These are phyloP conservation scores for Spinellus fusiger DNA, from an alignment of 192 early-diverging fungal species.

Conservation along the genomic window DNA sequence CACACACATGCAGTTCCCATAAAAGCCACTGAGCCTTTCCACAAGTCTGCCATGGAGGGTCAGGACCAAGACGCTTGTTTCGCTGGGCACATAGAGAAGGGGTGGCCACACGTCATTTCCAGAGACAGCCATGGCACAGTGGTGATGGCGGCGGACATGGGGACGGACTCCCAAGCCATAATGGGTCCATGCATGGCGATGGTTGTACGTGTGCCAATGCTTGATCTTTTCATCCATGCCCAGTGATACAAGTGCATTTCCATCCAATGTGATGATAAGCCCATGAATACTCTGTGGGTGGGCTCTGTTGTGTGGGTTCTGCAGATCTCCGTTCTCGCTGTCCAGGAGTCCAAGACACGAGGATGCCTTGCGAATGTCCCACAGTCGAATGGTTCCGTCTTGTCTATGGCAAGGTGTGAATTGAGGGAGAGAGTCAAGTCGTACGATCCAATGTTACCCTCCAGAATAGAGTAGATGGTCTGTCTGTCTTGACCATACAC, in stretches of 20 bases:
- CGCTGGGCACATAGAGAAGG: slow-evolving; percentile 55
- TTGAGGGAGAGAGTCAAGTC: not conserved
- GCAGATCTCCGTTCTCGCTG: slow-evolving; percentile 46
- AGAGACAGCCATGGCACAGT: slow-evolving; percentile 4
- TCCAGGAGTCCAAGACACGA: slow-evolving; percentile 59
- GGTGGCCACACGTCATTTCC: slow-evolving; percentile 32
- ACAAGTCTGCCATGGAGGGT: slow-evolving; percentile 52
- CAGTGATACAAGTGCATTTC: slow-evolving; percentile 49
- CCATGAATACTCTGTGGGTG: slow-evolving; percentile 60
- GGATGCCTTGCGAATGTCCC: slow-evolving; percentile 80
- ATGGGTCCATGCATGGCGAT: not conserved
- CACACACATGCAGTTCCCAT: slow-evolving; percentile 53
- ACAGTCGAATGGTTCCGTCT: slow-evolving; percentile 65
- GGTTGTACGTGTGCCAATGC: slow-evolving; percentile 43
- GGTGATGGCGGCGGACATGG: not conserved
- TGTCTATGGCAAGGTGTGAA: slow-evolving; percentile 27
- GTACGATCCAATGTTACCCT: slow-evolving; percentile 32
- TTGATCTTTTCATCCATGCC: slow-evolving; percentile 57
- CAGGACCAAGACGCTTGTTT: slow-evolving; percentile 50
- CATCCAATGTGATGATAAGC: slow-evolving; percentile 58
- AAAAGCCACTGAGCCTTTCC: slow-evolving; percentile 54
- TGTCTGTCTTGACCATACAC: slow-evolving; percentile 72
- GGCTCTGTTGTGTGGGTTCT: slow-evolving; percentile 36
- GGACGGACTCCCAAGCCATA: not conserved
- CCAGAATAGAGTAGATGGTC: slow-evolving; percentile 72